Conservation (phyloP, 2,329 filamentous ascomycete genomes). For the Hypomyces rosellus region DNA sequence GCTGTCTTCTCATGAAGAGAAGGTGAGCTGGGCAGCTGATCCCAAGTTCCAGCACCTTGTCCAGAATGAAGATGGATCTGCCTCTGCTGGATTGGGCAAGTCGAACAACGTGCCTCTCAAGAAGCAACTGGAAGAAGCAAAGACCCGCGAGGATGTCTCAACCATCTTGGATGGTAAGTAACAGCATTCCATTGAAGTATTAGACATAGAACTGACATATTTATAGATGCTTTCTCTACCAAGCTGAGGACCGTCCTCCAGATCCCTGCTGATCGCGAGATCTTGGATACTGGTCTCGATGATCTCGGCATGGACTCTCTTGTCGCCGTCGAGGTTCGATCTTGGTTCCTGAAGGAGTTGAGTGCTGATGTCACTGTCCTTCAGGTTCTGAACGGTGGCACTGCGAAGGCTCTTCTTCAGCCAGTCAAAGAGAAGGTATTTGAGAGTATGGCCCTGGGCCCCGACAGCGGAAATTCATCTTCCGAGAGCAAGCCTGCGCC, state of each 20-base stretch:
- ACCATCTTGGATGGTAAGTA: not conserved
- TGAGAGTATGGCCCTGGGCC: not conserved
- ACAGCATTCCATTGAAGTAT: too few relatives aligned
- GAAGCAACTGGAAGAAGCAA: not conserved
- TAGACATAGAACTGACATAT: not conserved
- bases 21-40: not conserved
- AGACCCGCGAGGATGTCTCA: not conserved
- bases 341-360: constrained; percentile 42
- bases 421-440: not conserved
- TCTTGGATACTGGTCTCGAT: not conserved
- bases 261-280: not conserved
- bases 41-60: not conserved
- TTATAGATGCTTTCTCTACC: not conserved
- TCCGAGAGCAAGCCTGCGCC: not conserved
- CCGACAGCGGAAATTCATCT: not conserved
- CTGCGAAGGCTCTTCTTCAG: not conserved
- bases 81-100: not conserved
- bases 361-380: constrained; percentile 40
- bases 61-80: not conserved
- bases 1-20: not conserved
- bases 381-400: constrained; percentile 22
- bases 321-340: constrained; percentile 33
- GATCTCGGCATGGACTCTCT: constrained; percentile 21
- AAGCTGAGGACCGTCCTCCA: not conserved
- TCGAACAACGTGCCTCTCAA: not conserved